phyloP scores from a whole-genome alignment of 768 basidiomycete genomes.

The Pleurotus pulmonarius region DNA sequence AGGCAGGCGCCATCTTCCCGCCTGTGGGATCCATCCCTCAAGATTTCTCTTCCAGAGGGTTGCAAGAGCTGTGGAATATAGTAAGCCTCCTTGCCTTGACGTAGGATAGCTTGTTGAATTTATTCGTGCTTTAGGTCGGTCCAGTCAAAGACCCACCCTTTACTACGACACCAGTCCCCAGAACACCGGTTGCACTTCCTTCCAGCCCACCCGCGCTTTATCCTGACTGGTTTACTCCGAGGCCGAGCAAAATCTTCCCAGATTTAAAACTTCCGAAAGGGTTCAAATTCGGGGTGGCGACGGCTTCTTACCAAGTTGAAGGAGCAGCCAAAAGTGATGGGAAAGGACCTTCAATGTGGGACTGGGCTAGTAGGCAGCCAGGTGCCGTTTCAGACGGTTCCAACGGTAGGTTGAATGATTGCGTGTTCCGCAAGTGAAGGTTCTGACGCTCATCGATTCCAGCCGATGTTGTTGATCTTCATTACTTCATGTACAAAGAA shows the following conservation, averaged over 20 bases:
- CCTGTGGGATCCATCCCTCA: constrained; percentile 35
- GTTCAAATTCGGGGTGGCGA: constrained; percentile 50
- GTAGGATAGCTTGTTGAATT: neutral
- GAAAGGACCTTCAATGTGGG: constrained; percentile 46
- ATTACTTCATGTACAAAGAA: constrained; percentile 52
- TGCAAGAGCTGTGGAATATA: constrained; percentile 38
- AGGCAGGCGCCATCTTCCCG: constrained; percentile 26
- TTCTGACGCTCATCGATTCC: neutral
- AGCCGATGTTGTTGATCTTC: constrained; percentile 46
- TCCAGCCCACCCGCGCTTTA: constrained; percentile 42
- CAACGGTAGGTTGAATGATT: constrained; percentile 25
- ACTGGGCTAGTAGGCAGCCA: constrained; percentile 45
- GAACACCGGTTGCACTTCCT: constrained; percentile 33
- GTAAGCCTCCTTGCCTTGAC: constrained; percentile 15
- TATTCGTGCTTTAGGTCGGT: constrained; percentile 29
- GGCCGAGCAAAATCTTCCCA: constrained; percentile 39
- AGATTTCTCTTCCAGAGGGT: constrained; percentile 35
- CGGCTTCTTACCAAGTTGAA: constrained; percentile 51
- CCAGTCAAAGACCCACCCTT: constrained; percentile 40
- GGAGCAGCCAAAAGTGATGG: constrained; percentile 48
- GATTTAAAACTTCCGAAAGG: constrained; percentile 40
- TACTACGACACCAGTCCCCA: constrained; percentile 38
- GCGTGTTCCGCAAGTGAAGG: neutral
- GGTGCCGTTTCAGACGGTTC: constrained; percentile 38
- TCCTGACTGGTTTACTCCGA: constrained; percentile 41